Evolutionary conservation across 306 rosid genomes (phyloP), one percentile per base, ranked within the genome.

Genomic region (Vigna unguiculata): DNA sequence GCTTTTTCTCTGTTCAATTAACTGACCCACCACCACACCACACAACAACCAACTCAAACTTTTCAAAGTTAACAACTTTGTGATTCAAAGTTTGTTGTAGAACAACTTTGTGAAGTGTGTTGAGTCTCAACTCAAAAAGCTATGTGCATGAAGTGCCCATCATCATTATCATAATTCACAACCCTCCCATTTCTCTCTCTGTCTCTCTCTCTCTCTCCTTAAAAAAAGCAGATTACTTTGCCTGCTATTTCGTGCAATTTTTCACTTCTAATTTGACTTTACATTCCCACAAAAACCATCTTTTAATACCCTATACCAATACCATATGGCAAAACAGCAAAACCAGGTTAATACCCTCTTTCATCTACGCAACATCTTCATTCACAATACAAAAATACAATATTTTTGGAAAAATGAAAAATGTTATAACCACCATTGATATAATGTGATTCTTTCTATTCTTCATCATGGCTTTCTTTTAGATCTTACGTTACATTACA

Each of bases 311-410:
- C n/a, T 45, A 6, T 40, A 40, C 45, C 55, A 45, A 7, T 16
- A 36, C 25, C 49, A 51, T 43, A 87, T 88, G 88, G 86, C 87
- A 61, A 82, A 75, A 59, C 83, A 82, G 78, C 83, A 82, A 82
- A 76, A 79, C 51, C 85, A 72, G 85, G 88, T 78, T 78, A 24
- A 77, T 40, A 53, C 79, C 63, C 70, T 59, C 61, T 16, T 60
- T 48, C 30, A 46, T 49, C 30, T 17, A 20, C 52, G 46, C 25
- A 25, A 38, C 16, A 38, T 65, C 21, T n/a, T 21, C 15, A 63
- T 63, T 57, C 24, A 57, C 32, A 32, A 19, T 38, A 64, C 19
- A 19, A 32, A 38, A 3, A 19, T 10, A 1, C 9, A 10, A 11
- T 43, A 1, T 43, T 43, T 43, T 41, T 2, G 3, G 36, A 32